Evolutionary conservation across 345 rosid genomes (phyloP), one percentile per base, ranked within the genome.

Genomic region (Lepidium sativum): DNA sequence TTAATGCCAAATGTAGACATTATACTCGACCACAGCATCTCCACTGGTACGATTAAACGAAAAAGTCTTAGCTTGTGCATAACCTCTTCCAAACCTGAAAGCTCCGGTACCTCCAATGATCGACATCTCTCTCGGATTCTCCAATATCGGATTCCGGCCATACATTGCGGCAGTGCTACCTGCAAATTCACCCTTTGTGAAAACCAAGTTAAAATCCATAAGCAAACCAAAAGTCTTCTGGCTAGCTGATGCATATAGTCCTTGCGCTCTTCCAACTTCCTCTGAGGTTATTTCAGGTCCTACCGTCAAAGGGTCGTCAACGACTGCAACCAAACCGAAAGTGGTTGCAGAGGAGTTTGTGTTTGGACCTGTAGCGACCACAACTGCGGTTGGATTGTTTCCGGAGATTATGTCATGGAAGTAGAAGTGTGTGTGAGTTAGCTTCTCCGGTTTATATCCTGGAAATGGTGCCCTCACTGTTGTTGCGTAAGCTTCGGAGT

Each of bases 1-100:
- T 9, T 58, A 60, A 37, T 48, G 56, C 56, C 55, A 37, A 37
- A 63, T 9, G 37, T 14, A 23, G 44, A 81, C 84, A 35, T 87
- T 87, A 51, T 79, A 83, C 33, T 77, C 80, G 27, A 81, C 72
- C 0, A 83, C 60, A n/a, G 82, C 82, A 45, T 82, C 70, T 3
- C 86, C 78, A 3, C 75, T 73, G 10, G 35, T 33, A 13, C 38
- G 3, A 54, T 87, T 70, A 2, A 63, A 2, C 70, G 44, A 40
- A 43, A 63, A 55, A 5, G 86, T 76, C 39, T 48, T 51, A 1
- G 72, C 85, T 8, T 73, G 1, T 0, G 86, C 86, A 42, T 79
- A 81, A 0, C 94, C 94, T 0, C 70, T 71, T 1, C 80, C 86
- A 9, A 82, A 43, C 34, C 81, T 79, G 79, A 84, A 84, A 48